Conservation (phyloP, 352 stramenopile species). For the Globisporangium nagaii region DNA sequence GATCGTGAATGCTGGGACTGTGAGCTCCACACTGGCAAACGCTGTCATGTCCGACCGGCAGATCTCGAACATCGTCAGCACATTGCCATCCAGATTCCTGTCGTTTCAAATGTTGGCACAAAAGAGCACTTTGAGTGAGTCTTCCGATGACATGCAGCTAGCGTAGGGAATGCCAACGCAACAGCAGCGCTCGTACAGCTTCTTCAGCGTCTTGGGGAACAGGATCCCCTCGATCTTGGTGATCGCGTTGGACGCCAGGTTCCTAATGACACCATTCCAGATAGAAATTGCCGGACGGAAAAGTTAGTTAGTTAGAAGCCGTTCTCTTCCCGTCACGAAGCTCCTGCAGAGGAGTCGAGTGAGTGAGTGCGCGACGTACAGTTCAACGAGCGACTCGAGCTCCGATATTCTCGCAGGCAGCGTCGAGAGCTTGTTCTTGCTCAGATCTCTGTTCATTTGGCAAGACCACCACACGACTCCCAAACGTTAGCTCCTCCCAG, state of each 20-base stretch:
- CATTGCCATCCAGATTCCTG: conserved; percentile 33
- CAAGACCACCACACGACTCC: conserved; percentile 3
- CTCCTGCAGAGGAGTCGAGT: neutral
- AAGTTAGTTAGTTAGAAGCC: no score
- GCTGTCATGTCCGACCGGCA: conserved; percentile 36
- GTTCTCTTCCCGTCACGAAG: no score
- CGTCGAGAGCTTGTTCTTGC: conserved; percentile 41
- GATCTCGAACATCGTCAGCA: conserved; percentile 41
- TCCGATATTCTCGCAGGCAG: conserved; percentile 40
- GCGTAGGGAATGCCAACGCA: neutral
- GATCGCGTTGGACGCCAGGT: conserved; percentile 53
- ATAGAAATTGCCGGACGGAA: no score
- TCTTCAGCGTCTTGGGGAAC: conserved; percentile 47
- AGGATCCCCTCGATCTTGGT: conserved; percentile 36
- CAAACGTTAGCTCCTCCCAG: no score
- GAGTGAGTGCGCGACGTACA: conserved; percentile 27
- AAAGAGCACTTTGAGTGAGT: neutral
- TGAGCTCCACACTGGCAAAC: conserved; percentile 22
- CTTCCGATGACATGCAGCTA: neutral
- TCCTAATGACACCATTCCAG: conserved; percentile 19
- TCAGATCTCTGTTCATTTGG: conserved; percentile 36
- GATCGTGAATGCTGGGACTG: conserved; percentile 14
- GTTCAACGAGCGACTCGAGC: conserved; percentile 37
- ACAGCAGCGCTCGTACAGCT: conserved; percentile 13
- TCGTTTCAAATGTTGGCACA: neutral